Evolutionary conservation across 768 basidiomycete species (phyloP).

Genomic region (Obba rivulosa): DNA sequence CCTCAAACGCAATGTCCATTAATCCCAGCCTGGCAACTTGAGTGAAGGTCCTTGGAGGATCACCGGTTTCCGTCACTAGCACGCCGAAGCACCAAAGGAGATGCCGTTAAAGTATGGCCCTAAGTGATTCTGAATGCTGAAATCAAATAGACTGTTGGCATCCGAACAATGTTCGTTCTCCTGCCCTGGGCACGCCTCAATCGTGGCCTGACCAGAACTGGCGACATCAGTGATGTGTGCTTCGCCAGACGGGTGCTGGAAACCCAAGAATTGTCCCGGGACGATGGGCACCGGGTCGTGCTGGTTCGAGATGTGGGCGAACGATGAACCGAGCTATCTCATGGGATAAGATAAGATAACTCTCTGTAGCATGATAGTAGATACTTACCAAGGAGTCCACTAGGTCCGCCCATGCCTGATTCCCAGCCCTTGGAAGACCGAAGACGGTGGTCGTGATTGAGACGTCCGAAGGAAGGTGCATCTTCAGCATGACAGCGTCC

Average conservation of each 20-base stretch:
- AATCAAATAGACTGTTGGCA: conserved; percentile 16
- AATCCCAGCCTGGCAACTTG: too few relatives aligned
- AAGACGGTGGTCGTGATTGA: conserved; percentile 21
- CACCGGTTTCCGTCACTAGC: too few relatives aligned
- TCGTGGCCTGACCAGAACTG: conserved; percentile 11
- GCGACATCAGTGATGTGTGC: conserved; percentile 25
- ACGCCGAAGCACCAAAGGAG: conserved; percentile 19
- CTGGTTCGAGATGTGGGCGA: conserved; percentile 53
- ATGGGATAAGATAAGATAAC: neutral
- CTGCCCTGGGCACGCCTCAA: conserved; percentile 22
- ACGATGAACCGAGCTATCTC: conserved; percentile 12
- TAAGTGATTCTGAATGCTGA: conserved; percentile 20
- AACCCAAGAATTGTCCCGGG: conserved; percentile 34
- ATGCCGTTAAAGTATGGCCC: conserved; percentile 23
- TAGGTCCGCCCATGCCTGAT: conserved; percentile 26
- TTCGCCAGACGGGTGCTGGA: conserved; percentile 38
- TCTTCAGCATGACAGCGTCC: conserved; percentile 25
- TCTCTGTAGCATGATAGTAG: neutral
- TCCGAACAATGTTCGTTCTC: conserved; percentile 26
- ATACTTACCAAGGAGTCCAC: conserved; percentile 19
- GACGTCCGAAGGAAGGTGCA: conserved; percentile 20
- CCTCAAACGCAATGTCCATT: too few relatives aligned
- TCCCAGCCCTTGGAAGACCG: conserved; percentile 28
- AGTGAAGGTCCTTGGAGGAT: too few relatives aligned
- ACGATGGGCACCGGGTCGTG: conserved; percentile 34